Evolutionary conservation across 2,329 filamentous ascomycete genomes (phyloP), one percentile per base, ranked within the genome.

Genomic region (Lachnellula hyalina): DNA sequence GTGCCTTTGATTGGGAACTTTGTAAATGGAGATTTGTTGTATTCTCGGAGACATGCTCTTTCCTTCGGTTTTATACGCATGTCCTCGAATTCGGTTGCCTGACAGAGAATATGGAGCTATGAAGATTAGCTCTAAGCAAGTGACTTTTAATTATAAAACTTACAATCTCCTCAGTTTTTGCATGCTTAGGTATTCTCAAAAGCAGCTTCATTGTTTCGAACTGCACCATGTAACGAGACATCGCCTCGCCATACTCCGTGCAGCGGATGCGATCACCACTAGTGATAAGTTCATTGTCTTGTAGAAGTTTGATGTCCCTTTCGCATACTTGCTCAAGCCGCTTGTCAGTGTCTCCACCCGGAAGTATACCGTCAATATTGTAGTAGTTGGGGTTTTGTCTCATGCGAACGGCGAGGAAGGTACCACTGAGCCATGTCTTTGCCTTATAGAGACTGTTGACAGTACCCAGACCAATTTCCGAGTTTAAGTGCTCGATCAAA

Each of bases 401-500:
- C 49, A 95, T 76, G 14, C 90, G 80, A 38, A 94, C 85, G 58
- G 85, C 87, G 8, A 95, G 74, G 63, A 95, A 95, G 0, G 90
- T 94, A 1, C 89, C 83, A 6, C 74, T 74, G 19, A 96, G 80
- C 90, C 90, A 96, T 57, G 74, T 77, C 58, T 84, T 85, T 11
- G 90, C 90, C 0, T 84, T 82, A 1, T 76, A 67, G 0, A 86
- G 68, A 61, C 86, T 79, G 5, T 73, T 79, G 52, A 95, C 83
- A 0, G 87, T 91, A 0, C 87, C 85, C 1, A 95, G 75, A 1
- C 86, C 85, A 47, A 93, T 86, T 65, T 95, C 90, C 2, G 90
- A 90, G 65, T 95, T 95, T 60, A 96, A 71, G 64, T 95, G 89
- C 60, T 93, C 89, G 48, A 92, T 85, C 0, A 96, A 72, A 61